Conservation (phyloP, 345 rosid species). For the Dovyalis caffra region DNA sequence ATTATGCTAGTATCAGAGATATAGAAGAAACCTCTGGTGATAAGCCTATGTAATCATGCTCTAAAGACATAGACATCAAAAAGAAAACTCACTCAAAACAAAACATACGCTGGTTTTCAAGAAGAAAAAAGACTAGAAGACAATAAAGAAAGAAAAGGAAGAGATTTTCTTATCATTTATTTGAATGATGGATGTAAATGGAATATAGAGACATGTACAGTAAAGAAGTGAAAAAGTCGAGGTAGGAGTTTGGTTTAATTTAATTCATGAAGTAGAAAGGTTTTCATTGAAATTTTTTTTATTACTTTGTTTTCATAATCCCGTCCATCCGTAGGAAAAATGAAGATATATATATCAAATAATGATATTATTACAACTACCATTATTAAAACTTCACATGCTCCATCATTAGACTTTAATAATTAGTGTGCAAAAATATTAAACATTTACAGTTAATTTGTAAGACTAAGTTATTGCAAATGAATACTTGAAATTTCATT, state of each 20-base stretch:
- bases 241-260: neutral
- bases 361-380: too few relatives aligned
- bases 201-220: neutral
- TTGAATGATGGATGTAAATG: neutral
- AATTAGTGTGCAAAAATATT: too few relatives aligned
- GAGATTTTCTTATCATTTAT: neutral
- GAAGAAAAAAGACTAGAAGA: neutral
- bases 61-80: conserved; percentile 41
- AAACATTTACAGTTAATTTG: too few relatives aligned
- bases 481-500: too few relatives aligned
- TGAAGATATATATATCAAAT: neutral
- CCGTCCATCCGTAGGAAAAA: neutral
- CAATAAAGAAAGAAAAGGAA: neutral
- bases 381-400: too few relatives aligned
- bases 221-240: neutral
- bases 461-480: too few relatives aligned
- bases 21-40: conserved; percentile 44
- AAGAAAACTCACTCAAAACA: neutral
- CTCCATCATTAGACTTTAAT: too few relatives aligned
- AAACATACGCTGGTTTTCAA: neutral
- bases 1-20: conserved; percentile 24
- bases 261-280: conserved; percentile 8
- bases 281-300: neutral
- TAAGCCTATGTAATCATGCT: conserved; percentile 60
- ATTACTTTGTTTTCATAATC: neutral